phyloP scores from a whole-genome alignment of 805 yeast species.

The Cyberlindnera japonica region DNA sequence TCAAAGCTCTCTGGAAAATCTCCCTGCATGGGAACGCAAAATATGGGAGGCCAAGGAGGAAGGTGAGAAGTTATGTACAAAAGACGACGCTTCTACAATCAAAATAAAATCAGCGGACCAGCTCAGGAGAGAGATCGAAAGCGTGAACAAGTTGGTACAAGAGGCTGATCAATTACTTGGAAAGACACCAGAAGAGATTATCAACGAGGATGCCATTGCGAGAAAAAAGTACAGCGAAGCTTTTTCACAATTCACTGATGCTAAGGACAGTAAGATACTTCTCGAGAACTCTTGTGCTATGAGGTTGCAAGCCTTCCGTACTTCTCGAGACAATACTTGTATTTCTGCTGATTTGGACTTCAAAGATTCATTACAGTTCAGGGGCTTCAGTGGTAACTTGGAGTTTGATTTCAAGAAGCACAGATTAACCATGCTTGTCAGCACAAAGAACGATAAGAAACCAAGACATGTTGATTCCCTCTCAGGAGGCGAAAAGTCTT shows the following conservation, averaged over 20 bases:
- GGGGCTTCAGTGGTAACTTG: conserved; percentile 75
- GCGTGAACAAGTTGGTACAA: conserved; percentile 43
- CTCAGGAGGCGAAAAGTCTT: conserved; percentile 97
- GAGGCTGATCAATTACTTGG: conserved; percentile 54
- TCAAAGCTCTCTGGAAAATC: conserved; percentile 18
- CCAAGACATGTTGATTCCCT: conserved; percentile 74
- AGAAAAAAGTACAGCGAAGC: conserved; percentile 43
- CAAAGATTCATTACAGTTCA: conserved; percentile 51
- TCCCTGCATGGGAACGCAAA: conserved; percentile 19
- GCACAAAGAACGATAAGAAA: conserved; percentile 55
- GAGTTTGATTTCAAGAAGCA: conserved; percentile 54
- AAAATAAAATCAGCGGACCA: conserved; percentile 43
- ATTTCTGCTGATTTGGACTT: conserved; percentile 52
- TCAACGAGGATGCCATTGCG: conserved; percentile 41
- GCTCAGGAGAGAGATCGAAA: conserved; percentile 46
- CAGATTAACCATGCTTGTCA: conserved; percentile 53
- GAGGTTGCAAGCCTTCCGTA: conserved; percentile 40
- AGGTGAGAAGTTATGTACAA: conserved; percentile 43
- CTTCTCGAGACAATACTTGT: conserved; percentile 39
- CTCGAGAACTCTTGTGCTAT: conserved; percentile 37
- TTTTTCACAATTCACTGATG: conserved; percentile 34
- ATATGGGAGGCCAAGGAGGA: conserved; percentile 15
- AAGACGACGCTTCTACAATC: conserved; percentile 41
- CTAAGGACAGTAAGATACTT: conserved; percentile 32
- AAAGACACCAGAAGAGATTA: conserved; percentile 52